These are phyloP conservation scores for Grammothele lineata DNA, from an alignment of 768 basidiomycete genomes.

Conservation along the genomic window DNA sequence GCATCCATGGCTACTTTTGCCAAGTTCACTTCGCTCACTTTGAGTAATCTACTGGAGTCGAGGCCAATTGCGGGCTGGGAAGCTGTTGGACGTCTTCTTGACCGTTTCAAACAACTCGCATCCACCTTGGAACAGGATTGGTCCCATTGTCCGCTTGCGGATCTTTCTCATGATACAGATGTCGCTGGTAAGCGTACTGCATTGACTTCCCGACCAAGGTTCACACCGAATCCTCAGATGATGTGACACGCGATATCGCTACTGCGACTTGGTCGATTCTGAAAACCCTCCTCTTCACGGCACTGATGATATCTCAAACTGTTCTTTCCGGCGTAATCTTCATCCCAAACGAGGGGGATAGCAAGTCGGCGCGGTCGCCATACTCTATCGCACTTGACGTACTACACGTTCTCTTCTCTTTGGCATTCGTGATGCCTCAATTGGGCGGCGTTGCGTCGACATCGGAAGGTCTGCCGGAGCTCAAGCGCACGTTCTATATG, in stretches of 20 bases:
- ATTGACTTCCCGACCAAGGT: not conserved
- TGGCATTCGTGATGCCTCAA: constrained; percentile 74
- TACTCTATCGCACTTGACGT: constrained; percentile 48
- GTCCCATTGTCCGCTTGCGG: constrained; percentile 24
- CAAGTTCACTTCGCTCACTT: constrained; percentile 16
- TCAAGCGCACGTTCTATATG: constrained; percentile 72
- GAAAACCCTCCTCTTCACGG: constrained; percentile 74
- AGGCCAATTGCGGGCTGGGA: constrained; percentile 23
- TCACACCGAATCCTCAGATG: constrained; percentile 27
- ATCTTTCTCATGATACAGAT: constrained; percentile 23
- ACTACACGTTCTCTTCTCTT: constrained; percentile 55
- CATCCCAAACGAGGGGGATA: constrained; percentile 33
- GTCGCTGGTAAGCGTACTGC: constrained; percentile 20
- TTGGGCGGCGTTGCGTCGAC: constrained; percentile 71
- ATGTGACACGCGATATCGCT: constrained; percentile 40
- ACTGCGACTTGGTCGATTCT: constrained; percentile 61
- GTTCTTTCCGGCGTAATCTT: constrained; percentile 53
- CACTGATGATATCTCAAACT: constrained; percentile 64
- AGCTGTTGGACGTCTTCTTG: constrained; percentile 17
- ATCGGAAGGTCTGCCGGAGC: constrained; percentile 54
- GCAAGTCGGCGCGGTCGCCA: constrained; percentile 22
- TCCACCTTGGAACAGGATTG: constrained; percentile 24
- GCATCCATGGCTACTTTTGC: constrained; percentile 24
- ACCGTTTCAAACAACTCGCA: constrained; percentile 19
- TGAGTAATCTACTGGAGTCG: constrained; percentile 24